Evolutionary conservation across 106 monocot genomes (phyloP).

Genomic region (Platanthera guangdongensis): DNA sequence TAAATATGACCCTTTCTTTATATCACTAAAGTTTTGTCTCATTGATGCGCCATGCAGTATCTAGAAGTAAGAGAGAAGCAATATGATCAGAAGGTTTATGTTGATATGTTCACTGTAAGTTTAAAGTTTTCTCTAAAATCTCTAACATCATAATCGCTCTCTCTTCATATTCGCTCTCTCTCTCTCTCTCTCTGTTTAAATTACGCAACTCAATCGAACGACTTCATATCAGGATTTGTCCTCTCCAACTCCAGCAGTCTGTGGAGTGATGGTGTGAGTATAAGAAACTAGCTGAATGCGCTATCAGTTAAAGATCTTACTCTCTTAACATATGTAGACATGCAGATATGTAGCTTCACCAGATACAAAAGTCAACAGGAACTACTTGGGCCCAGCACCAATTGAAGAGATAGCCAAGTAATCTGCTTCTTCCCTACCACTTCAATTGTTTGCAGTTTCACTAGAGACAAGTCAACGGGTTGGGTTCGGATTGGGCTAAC

Average conservation of each 20-base stretch:
- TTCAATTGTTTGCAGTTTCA: background rate
- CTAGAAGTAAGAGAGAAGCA: conserved; percentile 93
- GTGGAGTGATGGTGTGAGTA: conserved; percentile 79
- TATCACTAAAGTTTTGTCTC: too few relatives aligned
- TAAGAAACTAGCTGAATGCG: background rate
- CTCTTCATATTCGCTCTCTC: background rate
- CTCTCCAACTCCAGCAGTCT: conserved; percentile 41
- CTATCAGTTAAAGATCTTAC: background rate
- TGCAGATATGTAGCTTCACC: conserved; percentile 79
- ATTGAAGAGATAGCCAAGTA: conserved; percentile 91
- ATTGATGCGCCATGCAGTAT: conserved; percentile 38
- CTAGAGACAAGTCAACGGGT: too few relatives aligned
- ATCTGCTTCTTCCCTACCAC: background rate
- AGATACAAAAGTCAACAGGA: conserved; percentile 47
- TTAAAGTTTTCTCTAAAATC: background rate
- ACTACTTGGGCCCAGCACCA: conserved; percentile 93
- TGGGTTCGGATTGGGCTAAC: too few relatives aligned
- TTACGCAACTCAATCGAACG: background rate
- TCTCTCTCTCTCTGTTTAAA: background rate
- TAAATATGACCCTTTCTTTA: too few relatives aligned
- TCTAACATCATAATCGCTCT: background rate
- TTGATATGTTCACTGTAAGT: conserved; percentile 93
- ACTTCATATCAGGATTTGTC: conserved; percentile 41
- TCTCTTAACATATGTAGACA: background rate
- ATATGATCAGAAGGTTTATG: conserved; percentile 72